Conservation (phyloP, 2,329 filamentous ascomycete species). For the Gnomoniopsis smithogilvyi region DNA sequence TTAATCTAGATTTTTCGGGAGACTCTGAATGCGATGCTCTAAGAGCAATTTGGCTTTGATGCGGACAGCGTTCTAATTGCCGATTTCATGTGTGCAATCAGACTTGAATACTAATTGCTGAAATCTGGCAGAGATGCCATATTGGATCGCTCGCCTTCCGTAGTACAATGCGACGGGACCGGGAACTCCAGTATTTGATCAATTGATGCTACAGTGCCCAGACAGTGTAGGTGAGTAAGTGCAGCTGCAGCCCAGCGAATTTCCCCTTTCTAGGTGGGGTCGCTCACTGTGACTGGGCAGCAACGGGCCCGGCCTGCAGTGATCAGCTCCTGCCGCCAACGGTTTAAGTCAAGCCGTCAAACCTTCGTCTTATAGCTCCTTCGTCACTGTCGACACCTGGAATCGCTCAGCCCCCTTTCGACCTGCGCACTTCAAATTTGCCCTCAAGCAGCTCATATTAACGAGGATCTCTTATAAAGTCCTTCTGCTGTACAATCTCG, state of each 20-base stretch:
- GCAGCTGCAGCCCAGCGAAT: neutral
- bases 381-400: constrained; percentile 12
- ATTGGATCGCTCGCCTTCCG: too few relatives aligned
- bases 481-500: neutral
- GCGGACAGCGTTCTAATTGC: too few relatives aligned
- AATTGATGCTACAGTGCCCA: neutral
- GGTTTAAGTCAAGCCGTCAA: neutral
- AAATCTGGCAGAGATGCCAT: too few relatives aligned
- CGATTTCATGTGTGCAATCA: too few relatives aligned
- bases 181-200: too few relatives aligned
- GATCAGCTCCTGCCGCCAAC: constrained; percentile 10
- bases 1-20: too few relatives aligned
- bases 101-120: too few relatives aligned
- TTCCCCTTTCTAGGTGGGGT: constrained; percentile 18
- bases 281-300: constrained; percentile 7
- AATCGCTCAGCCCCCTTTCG: constrained; percentile 16
- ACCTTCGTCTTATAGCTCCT: neutral
- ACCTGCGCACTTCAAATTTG: constrained; percentile 3
- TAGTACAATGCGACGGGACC: too few relatives aligned
- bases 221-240: neutral
- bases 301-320: neutral
- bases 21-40: too few relatives aligned
- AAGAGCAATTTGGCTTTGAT: too few relatives aligned
- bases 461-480: neutral
- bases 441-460: constrained; percentile 1